Conservation (phyloP, 139 green algal species). For the Nannochloris sp. region DNA sequence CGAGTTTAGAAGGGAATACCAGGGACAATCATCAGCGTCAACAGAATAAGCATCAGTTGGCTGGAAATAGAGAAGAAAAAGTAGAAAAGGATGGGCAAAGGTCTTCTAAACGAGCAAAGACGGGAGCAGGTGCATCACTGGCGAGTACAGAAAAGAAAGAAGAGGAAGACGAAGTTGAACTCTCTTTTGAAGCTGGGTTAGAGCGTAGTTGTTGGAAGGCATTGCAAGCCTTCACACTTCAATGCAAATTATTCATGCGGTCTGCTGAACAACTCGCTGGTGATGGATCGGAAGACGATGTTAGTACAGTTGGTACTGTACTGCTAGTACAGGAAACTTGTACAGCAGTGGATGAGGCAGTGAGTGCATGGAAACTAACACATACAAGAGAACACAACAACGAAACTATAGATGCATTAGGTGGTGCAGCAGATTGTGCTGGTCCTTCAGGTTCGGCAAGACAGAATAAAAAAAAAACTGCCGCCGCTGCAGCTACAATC, state of each 20-base stretch:
- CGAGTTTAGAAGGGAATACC: too few relatives aligned
- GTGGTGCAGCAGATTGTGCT: not conserved
- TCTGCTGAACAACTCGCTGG: constrained; percentile 11
- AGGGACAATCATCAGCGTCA: too few relatives aligned
- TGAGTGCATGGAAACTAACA: not conserved
- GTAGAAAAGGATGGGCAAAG: too few relatives aligned
- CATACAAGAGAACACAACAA: too few relatives aligned
- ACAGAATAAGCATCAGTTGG: not conserved
- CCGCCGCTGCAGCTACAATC: not conserved
- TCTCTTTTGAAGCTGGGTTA: not conserved
- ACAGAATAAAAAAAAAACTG: not conserved
- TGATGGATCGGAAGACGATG: constrained; percentile 9
- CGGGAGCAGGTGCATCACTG: not conserved
- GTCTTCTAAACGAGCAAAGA: not conserved
- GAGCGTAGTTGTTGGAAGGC: constrained; percentile 7
- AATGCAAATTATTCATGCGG: constrained; percentile 10
- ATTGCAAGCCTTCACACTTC: constrained; percentile 14
- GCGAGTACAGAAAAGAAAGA: not conserved
- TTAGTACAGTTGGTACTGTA: constrained; percentile 1
- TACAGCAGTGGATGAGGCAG: constrained; percentile 3
- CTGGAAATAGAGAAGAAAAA: not conserved
- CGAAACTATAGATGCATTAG: too few relatives aligned
- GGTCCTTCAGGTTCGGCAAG: not conserved
- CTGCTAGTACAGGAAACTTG: constrained; percentile 17
- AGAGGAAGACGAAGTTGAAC: not conserved